Evolutionary conservation across 176 grass and related monocot species (phyloP), one percentile per base, ranked within the genome.

Genomic region (Zoysia pacifica): DNA sequence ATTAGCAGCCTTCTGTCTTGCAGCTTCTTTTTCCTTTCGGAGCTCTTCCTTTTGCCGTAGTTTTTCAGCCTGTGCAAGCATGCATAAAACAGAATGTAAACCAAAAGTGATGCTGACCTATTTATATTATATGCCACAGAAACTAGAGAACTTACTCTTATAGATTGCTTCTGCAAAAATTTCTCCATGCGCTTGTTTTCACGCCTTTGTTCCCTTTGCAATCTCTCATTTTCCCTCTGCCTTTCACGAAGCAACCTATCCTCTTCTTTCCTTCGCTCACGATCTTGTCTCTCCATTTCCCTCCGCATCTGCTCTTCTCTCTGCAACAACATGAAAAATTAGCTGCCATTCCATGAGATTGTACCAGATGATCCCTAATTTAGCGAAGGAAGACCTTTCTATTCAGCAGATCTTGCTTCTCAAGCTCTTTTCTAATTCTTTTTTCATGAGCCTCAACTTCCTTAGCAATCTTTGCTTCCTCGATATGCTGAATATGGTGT

Each of bases 401-500:
- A 59, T 91, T 95, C 86, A 99, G 78, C 62, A 94, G 70, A 80
- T 99, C 90, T 77, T 99, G 92, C 76, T 95, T 99, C 82, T 99
- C 96, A 6, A 99, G 77, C 62, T 99, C 92, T 82, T 89, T 99
- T 88, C 90, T 93, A 48, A 99, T 93, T 69, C 84, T 67, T 59
- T 87, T 98, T 85, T 99, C 96, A 86, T 95, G 90, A 69, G 84
- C 88, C 82, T 95, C 96, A 79, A 93, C 96, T 80, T 99, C 96
- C 86, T 91, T 99, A 9, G 81, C 90, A 62, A 93, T 93, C 85
- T 89, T 99, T 1, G 86, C 86, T 84, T 99, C 92, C 82, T 99
- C 96, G 18, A n/a, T 90, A 91, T 91, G 72, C 81, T 86, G 64
- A 73, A 81, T 52, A 37, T 69, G 58, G 61, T 14, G 40, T 80